These are phyloP conservation scores for Biscogniauxia sp. DNA, from an alignment of 2,329 filamentous ascomycete species.

Conservation along the genomic window DNA sequence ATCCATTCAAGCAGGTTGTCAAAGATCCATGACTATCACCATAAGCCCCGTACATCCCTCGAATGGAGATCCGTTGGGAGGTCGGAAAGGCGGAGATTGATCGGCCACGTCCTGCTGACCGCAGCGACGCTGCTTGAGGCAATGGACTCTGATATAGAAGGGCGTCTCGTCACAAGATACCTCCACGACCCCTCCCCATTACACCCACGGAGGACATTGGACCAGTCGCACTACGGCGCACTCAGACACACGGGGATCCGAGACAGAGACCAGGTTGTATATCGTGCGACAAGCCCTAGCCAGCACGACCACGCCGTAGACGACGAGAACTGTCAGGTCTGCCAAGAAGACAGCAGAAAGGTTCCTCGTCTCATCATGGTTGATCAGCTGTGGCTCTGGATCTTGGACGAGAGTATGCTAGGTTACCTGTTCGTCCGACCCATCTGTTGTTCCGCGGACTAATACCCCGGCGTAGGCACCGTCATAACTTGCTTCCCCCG, in stretches of 20 bases:
- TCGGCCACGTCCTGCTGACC: not conserved
- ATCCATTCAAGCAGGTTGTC: not conserved
- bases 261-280: slow-evolving; percentile 20
- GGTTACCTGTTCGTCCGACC: not conserved
- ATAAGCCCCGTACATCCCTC: not conserved
- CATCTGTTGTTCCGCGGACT: not conserved
- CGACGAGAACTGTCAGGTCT: slow-evolving; percentile 1
- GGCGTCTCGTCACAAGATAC: slow-evolving; percentile 5
- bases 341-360: slow-evolving; percentile 3
- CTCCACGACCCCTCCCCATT: slow-evolving; percentile 16
- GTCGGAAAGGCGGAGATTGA: not conserved
- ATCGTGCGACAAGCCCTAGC: slow-evolving; percentile 7
- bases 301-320: not conserved
- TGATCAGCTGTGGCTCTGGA: slow-evolving; percentile 15
- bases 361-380: slow-evolving; percentile 14
- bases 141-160: slow-evolving; percentile 2
- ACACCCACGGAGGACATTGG: slow-evolving; percentile 30
- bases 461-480: slow-evolving; percentile 27
- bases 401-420: slow-evolving; percentile 9
- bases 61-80: not conserved
- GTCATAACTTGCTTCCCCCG: slow-evolving; percentile 37
- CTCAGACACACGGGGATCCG: slow-evolving; percentile 26
- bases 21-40: not conserved
- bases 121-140: not conserved
- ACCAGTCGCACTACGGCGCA: slow-evolving; percentile 31